Base-by-base conservation (phyloP, 495 filamentous ascomycete species). In the Pseudevernia furfuracea region DNA sequence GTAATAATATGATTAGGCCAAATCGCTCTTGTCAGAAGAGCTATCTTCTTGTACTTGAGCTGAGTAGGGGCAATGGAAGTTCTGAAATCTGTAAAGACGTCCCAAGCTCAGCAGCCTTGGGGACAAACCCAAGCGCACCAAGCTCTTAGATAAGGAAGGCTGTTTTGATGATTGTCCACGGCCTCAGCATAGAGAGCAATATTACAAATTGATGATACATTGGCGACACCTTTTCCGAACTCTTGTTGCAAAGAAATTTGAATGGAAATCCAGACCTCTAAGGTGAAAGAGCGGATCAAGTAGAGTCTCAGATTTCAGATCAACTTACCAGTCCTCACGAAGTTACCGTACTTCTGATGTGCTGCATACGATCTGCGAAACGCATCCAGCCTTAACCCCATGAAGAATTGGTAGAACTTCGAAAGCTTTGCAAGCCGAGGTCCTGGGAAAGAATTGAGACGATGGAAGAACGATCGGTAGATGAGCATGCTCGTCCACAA, bases 301-400 rank as follows among this genome's bases (percentile, higher is more conserved):
- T 17, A 9, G 25, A 34, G 1, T 7, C 52, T 46, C 14, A 19
- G 30, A 63, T 36, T 10, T 28, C 0, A 19, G 6, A 30, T 44
- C 32, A 43, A 52, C 61, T 23, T 43, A 59, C 62, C 62, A 39
- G 63, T 61, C 9, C 68, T 62, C 17, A 83, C 76, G 46, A 79
- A 74, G 39, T 74, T 72, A 0, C 81, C 80, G 70, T 82, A 77
- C 57, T 75, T 71, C n/a, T 71, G 19, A 65, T 84, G 81, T 3
- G 81, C 73, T 0, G 69, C 64, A 14, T 76, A 48, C 0, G 72
- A 41, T 62, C 75, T 73, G 6, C 73, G 63, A 60, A 75, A 74
- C 2, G 75, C 66, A 44, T 75, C 74, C 25, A 69, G 36, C 8
- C 68, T 68, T 30, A 64, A 68, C 19, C 53, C 66, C 61, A 52